phyloP scores from a whole-genome alignment of 768 basidiomycete species.

The Goffeauzyma gilvescens region DNA sequence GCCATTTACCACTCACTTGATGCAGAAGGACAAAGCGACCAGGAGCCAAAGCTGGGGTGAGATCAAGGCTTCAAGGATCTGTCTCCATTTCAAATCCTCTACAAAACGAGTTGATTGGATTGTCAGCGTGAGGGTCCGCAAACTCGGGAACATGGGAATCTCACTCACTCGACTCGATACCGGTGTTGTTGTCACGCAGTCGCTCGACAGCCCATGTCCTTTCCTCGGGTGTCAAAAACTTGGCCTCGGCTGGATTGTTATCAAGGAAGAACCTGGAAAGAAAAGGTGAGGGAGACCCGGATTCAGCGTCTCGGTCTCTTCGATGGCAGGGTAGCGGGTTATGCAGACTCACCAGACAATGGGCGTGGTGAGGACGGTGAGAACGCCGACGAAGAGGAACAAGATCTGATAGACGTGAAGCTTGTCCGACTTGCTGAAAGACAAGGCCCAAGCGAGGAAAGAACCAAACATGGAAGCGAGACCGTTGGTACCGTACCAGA shows the following conservation, averaged over 20 bases:
- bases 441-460: slow-evolving; percentile 35
- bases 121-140: no score
- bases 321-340: no score
- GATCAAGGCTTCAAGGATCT: slow-evolving; percentile 11
- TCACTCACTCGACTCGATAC: slow-evolving; percentile 8
- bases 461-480: slow-evolving; percentile 36
- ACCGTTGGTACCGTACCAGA: slow-evolving; percentile 38
- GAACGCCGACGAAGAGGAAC: slow-evolving; percentile 37
- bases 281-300: neutral
- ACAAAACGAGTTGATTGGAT: neutral
- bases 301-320: no score
- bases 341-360: slow-evolving; percentile 23
- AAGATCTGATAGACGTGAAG: slow-evolving; percentile 36
- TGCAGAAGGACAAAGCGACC: slow-evolving; percentile 30
- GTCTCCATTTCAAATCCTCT: slow-evolving; percentile 14
- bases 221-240: slow-evolving; percentile 7
- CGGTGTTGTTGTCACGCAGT: slow-evolving; percentile 22
- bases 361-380: slow-evolving; percentile 35
- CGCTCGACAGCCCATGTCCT: slow-evolving; percentile 10
- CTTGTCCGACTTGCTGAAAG: slow-evolving; percentile 32
- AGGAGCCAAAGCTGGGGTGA: slow-evolving; percentile 11
- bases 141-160: neutral
- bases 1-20: slow-evolving; percentile 35
- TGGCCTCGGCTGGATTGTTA: slow-evolving; percentile 12
- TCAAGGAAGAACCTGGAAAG: slow-evolving; percentile 3